Evolutionary conservation across 2,329 filamentous ascomycete species (phyloP), one percentile per base, ranked within the genome.

Genomic region (Colletotrichum shisoi): DNA sequence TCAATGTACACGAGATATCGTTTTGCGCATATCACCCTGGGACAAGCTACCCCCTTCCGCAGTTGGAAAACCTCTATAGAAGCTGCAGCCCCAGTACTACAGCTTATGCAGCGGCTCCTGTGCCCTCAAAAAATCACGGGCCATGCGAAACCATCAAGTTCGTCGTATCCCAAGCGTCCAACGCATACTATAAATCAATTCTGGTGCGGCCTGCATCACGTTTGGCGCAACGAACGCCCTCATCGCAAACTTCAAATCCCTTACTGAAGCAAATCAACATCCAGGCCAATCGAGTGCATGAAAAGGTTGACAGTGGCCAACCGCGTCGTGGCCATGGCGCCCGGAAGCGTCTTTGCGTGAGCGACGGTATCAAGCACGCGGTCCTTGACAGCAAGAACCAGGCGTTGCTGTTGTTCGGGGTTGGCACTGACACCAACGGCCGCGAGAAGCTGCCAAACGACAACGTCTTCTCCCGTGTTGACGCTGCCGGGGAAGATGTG

Each of bases 241-340:
- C 19, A 46, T 63, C 45, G 49, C 56, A 48, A n/a, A 17, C 46
- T 39, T 46, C 4, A 46, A 13, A 56, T 64, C 7, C 40, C 70
- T 74, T 75, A 80, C 73, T 79, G 78, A 69, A 88, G 78, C 58
- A 90, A 79, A 73, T 97, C 95, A 57, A 99, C 95, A 81, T 99
- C 95, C 76, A 99, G 85, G n/a, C 95, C 95, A 79, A 99, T 97
- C 63, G 94, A 95, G 74, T 93, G 91, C 94, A 99, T 97, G 79
- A 99, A 99, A 63, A 99, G 82, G 77, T 99, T 99, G 72, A 99
- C 95, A 75, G 97, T 97, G 66, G 91, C 90, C 65, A 97, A 83
- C 67, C 94, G 89, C 76, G 92, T 89, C 68, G 88, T 88, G 13
- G 91, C 89, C 88, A 98, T 92, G 64, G 95, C 91, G 17, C 89